A percentile compares a stretch with the other conserved stretches of the same genome.
Evolutionary conservation across 78 protist genomes (phyloP).

Genomic region (Dictyostelium discoideum): dicty_2.7 NC_007090.3:2363001-2363500

Average conservation of each 20-base stretch:
- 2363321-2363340: slow-evolving; percentile 88
- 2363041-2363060: slow-evolving; percentile 50
- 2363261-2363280: slow-evolving; percentile 98
- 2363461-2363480: slow-evolving; percentile 95
- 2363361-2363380: slow-evolving; percentile 73
- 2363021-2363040: slow-evolving; percentile 97
- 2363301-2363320: slow-evolving; percentile 97
- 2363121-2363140: slow-evolving; percentile 94
- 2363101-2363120: slow-evolving; percentile 95
- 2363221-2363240: slow-evolving; percentile 95
- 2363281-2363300: slow-evolving; percentile 95
- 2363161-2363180: slow-evolving; percentile 83
- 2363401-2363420: slow-evolving; percentile 70
- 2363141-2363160: slow-evolving; percentile 79
- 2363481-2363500: slow-evolving; percentile 85
- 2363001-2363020: slow-evolving; percentile 91
- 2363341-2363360: slow-evolving; percentile 47
- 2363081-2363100: slow-evolving; percentile 86
- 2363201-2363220: slow-evolving; percentile 95
- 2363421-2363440: slow-evolving; percentile 89
- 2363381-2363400: slow-evolving; percentile 76
- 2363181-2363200: slow-evolving; percentile 94
- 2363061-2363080: slow-evolving; percentile 87
- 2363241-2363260: slow-evolving; percentile 97
- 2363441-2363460: slow-evolving; percentile 91